Conservation (phyloP, 768 basidiomycete genomes). For the Suillus spraguei region DNA sequence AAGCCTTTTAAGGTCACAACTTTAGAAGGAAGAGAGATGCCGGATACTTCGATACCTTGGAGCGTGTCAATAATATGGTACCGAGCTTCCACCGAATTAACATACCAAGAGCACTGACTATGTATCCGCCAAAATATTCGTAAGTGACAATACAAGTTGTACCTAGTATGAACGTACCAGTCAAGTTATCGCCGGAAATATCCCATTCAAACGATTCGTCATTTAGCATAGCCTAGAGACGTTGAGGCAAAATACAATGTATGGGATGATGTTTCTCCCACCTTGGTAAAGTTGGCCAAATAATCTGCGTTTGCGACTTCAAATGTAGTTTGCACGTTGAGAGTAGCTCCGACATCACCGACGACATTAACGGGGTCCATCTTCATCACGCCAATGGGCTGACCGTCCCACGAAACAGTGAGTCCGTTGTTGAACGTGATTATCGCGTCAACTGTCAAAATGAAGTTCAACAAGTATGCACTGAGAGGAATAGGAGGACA, state of each 20-base stretch:
- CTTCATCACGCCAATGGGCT: conserved; percentile 57
- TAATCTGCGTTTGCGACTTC: conserved; percentile 56
- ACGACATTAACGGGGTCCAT: conserved; percentile 60
- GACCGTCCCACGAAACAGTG: conserved; percentile 59
- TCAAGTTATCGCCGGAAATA: conserved; percentile 65
- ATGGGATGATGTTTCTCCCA: conserved; percentile 18
- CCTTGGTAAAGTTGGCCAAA: conserved; percentile 68
- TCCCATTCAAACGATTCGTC: conserved; percentile 70
- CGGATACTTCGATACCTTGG: conserved; percentile 58
- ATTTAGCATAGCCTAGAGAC: conserved; percentile 52
- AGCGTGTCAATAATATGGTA: neutral
- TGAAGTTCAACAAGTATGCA: conserved; percentile 14
- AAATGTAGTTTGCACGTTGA: conserved; percentile 58
- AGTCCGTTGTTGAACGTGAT: conserved; percentile 69
- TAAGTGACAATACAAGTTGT: conserved; percentile 8
- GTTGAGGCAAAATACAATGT: neutral
- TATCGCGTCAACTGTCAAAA: conserved; percentile 55
- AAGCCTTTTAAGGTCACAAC: conserved; percentile 68
- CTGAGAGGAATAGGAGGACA: conserved; percentile 23
- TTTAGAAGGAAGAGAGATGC: conserved; percentile 57
- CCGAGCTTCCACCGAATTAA: neutral
- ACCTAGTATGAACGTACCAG: conserved; percentile 39
- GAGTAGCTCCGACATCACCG: conserved; percentile 64
- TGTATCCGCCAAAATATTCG: conserved; percentile 4
- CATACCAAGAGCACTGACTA: conserved; percentile 61